Percentiles rank a stretch among this genome's conserved stretches.
Conservation (phyloP, 495 filamentous ascomycete genomes). For the Apiosordaria backusii region DNA sequence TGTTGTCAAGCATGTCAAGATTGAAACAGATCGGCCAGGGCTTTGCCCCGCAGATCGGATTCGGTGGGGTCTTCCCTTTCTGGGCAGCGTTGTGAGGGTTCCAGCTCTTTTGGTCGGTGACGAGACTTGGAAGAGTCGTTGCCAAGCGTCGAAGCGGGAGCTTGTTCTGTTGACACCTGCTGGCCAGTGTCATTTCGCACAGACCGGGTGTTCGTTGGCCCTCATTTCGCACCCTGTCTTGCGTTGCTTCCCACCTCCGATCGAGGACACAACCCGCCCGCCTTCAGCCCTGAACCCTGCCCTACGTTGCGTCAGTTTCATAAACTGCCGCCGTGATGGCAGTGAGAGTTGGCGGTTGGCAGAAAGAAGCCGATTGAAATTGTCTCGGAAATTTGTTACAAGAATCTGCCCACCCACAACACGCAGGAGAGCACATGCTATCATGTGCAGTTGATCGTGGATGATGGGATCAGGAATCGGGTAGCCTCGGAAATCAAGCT, state of each 20-base stretch:
- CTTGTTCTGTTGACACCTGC: conserved; percentile 1
- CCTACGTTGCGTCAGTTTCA: neutral
- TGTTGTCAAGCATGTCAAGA: neutral
- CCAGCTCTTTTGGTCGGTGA: neutral
- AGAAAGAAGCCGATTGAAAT: neutral
- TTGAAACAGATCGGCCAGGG: neutral
- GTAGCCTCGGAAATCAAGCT: neutral
- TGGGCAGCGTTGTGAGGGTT: neutral
- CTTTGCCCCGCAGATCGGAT: neutral
- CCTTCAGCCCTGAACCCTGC: conserved; percentile 2
- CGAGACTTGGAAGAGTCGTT: neutral
- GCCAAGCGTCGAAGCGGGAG: neutral
- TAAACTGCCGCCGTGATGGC: neutral
- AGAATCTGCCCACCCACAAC: neutral
- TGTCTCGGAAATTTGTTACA: neutral
- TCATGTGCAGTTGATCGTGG: neutral
- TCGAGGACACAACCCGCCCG: neutral
- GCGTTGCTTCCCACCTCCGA: neutral
- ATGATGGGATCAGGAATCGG: neutral
- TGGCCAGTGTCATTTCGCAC: conserved; percentile 4
- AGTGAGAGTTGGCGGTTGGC: neutral
- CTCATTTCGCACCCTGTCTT: conserved; percentile 1
- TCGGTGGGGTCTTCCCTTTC: neutral
- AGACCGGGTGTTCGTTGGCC: neutral
- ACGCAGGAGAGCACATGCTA: too few relatives aligned